Base-by-base conservation (phyloP, 2,329 filamentous ascomycete species). In the Helotiales sp. region DNA sequence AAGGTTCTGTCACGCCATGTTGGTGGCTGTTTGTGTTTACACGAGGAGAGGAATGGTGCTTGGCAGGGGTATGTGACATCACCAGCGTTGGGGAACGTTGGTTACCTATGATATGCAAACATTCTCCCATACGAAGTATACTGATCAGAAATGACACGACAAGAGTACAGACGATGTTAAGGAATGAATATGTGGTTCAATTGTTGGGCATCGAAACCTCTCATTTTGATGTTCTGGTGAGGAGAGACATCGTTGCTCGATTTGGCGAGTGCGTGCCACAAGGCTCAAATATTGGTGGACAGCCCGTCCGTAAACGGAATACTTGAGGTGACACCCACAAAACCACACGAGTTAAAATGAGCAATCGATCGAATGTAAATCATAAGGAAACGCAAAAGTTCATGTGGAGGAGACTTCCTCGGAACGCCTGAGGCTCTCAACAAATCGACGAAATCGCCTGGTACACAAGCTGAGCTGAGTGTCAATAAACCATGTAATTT, bases 271-370 rank as follows among this genome's bases (percentile, higher is more conserved):
- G 28, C 15, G 20, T 32, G 8, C 15, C n/a, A 30, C 24, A 57
- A 22, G 54, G 30, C 54, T 34, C 28, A 34, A 57, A 57, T 57
- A 57, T 57, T 57, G 54, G 54, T 57, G 54, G 30, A 57, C 28
- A 34, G 8, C 34, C 26, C 17, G 49, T 54, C 49, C 49, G 13
- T 28, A 50, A 50, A 11, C n/a, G 37, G 37, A 40, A 17, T 15
- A 5, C 37, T n/a, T 20, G 40, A 45, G 8, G 40, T 45, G 40
- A 45, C 40, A 20, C n/a, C 40, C 17, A 45, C 28, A 54, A 54
- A 54, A 28, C 6, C 3, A 28, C 49, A 20, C 10, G 20, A 20
- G 5, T 45, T 5, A n/a, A 20, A 3, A 40, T 15, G 17, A 20
- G 40, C 15, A 15, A 11, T 40, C 13, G 40, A 20, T 6, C 2